A percentile compares a stretch with the other conserved stretches of the same genome.
phyloP scores from a whole-genome alignment of 345 rosid genomes.

The Eucalyptus pauciflora region DNA sequence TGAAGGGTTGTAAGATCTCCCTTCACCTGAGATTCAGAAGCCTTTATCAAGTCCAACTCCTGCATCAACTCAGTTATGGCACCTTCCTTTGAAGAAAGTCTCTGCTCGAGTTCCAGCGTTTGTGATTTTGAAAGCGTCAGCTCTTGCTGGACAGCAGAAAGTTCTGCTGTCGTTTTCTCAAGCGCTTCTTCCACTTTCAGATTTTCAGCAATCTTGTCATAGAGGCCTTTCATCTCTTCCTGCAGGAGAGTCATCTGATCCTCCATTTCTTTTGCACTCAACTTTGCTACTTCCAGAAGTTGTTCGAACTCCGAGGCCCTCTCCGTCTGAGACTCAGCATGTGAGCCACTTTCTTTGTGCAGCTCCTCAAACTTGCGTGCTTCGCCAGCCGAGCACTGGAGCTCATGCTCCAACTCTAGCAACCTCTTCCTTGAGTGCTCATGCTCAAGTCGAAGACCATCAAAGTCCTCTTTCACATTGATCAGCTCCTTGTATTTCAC shows the following conservation, averaged over 20 bases:
- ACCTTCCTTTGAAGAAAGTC: conserved; percentile 53
- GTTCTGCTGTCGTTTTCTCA: conserved; percentile 40
- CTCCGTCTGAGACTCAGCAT: conserved; percentile 68
- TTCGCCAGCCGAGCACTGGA: conserved; percentile 44
- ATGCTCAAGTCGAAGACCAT: conserved; percentile 49
- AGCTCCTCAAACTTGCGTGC: conserved; percentile 73
- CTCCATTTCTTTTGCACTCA: conserved; percentile 52
- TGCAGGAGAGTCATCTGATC: conserved; percentile 40
- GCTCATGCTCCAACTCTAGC: conserved; percentile 54
- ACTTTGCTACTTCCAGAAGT: conserved; percentile 54
- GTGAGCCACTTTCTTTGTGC: conserved; percentile 63
- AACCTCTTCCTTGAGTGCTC: conserved; percentile 55
- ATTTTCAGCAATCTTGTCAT: conserved; percentile 54
- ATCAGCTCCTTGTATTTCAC: conserved; percentile 61
- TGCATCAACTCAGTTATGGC: conserved; percentile 35
- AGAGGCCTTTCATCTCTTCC: conserved; percentile 61
- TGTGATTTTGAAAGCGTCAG: conserved; percentile 49
- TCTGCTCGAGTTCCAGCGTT: conserved; percentile 41
- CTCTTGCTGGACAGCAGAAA: conserved; percentile 60
- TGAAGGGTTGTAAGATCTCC: conserved; percentile 46
- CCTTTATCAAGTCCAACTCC: conserved; percentile 55
- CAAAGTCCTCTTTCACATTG: conserved; percentile 69
- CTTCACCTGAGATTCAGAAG: conserved; percentile 56
- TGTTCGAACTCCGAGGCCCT: conserved; percentile 69
- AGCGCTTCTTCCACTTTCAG: conserved; percentile 67